Base-by-base conservation (phyloP, 192 early-diverging fungal species). In the Podila epicladia region DNA sequence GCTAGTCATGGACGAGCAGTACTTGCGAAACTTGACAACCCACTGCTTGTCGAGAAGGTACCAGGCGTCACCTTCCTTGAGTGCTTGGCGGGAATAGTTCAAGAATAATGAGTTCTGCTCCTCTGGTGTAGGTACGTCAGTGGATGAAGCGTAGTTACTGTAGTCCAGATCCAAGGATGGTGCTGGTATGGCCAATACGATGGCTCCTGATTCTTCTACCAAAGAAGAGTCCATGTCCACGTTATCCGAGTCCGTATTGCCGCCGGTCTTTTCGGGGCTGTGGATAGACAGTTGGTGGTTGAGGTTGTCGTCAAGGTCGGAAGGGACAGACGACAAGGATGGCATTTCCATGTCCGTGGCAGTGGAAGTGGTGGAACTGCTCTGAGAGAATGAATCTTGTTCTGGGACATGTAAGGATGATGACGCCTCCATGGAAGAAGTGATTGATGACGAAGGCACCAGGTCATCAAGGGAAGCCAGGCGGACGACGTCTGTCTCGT, bases 41-140 rank as follows among this genome's bases (percentile, higher is more conserved):
- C 91, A 88, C 26, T 63, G 51, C 58, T 72, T 68, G 35, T 51
- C 75, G 9, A 91, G 66, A 31, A 91, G 58, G 31, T 87, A 89
- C 88, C 88, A 90, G 1, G 68, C 19, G 13, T 80, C 71, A 41
- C 64, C 64, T 17, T 69, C 53, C 28, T 69, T 71, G 5, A 80
- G 65, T 3, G 53, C 37, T 7, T 49, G 58, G 38, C 45, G 41
- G 17, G 5, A 69, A 19, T 69, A 3, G 22, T 58, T 35, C n/a
- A 17, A 9, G 29, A 69, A 68, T 1, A 26, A 41, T 24, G 31
- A 5, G n/a, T 19, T 19, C 48, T 80, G 77, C 22, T 73, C 26
- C 9, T 51, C 66, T 20, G 20, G 32, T 19, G 70, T 22, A 19
- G 73, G 73, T 19, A 62, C 24, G 24, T 55, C 53, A n/a, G n/a